These are phyloP conservation scores for Xerocomus spinulosus DNA, from an alignment of 768 basidiomycete species.

Conservation along the genomic window DNA sequence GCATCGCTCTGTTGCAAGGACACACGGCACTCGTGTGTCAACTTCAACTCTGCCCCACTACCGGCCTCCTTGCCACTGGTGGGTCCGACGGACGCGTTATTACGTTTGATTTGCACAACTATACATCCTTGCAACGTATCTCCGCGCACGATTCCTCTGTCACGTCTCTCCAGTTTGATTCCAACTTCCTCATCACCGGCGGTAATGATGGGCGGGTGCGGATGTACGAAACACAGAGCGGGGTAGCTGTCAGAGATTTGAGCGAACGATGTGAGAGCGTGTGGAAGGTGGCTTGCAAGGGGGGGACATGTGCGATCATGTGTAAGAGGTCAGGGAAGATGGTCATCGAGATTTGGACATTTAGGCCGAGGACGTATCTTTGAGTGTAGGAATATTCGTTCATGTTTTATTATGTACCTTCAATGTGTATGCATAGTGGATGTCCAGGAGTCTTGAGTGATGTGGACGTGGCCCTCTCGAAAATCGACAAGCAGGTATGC, in stretches of 20 bases:
- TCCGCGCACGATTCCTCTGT: constrained; percentile 87
- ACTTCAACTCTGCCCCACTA: constrained; percentile 65
- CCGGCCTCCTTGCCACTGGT: constrained; percentile 65
- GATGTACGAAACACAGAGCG: constrained; percentile 64
- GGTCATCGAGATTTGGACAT: constrained; percentile 83
- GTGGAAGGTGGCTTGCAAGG: constrained; percentile 79
- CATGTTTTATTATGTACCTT: constrained; percentile 2
- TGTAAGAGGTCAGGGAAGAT: constrained; percentile 79
- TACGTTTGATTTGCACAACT: constrained; percentile 52
- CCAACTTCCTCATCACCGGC: constrained; percentile 73
- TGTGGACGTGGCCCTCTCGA: too few relatives aligned
- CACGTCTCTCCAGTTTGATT: constrained; percentile 84
- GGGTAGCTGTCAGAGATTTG: constrained; percentile 68
- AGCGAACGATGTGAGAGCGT: constrained; percentile 74
- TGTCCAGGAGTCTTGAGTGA: too few relatives aligned
- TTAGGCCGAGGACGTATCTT: constrained; percentile 39
- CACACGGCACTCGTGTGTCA: constrained; percentile 93
- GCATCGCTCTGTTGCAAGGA: constrained; percentile 80
- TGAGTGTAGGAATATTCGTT: constrained; percentile 5
- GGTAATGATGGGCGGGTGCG: constrained; percentile 84
- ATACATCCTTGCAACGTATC: constrained; percentile 54
- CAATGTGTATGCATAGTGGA: background rate
- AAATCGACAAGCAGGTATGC: constrained; percentile 7
- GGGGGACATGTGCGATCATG: constrained; percentile 73
- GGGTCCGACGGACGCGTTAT: constrained; percentile 87